Base-by-base conservation (phyloP, 2,329 filamentous ascomycete genomes). In the Zymoseptoria brevis region DNA sequence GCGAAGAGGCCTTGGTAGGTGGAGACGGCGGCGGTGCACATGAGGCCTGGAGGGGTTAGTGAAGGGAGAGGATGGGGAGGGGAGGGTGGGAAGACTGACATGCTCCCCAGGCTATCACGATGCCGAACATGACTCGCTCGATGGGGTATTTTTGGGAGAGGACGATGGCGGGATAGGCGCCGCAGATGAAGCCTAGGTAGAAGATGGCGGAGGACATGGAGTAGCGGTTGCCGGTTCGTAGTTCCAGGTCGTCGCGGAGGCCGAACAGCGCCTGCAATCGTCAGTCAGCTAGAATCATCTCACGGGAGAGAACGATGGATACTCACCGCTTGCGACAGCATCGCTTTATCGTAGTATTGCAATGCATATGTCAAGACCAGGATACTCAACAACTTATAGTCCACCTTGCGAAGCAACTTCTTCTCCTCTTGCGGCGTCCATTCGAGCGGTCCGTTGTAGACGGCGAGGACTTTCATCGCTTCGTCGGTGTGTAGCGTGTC, bases 311-410 rank as follows among this genome's bases (percentile, higher is more conserved):
- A 8, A 22, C 8, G 8, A n/a, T 16, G 8, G 16, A 8, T 24
- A 61, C 70, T 58, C 66, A 79, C 79, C 52, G 81, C 81, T 63
- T 82, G 80, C 0, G 75, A 78, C 16, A 83, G 68, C 76, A 83
- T 81, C 2, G 79, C 79, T 65, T 82, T 80, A 62, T 80, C 78
- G 51, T 79, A 79, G 58, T 79, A 80, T 62, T 79, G 77, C 19
- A 80, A 67, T 0, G 71, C 74, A 59, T 79, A 80, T 0, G 77
- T 79, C 6, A 74, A 64, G 57, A 76, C 78, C 0, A 81, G 71
- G 16, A 81, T 72, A 0, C 78, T 76, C 70, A 80, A 73, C 0
- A 81, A 67, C 26, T 71, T 71, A 64, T 72, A 72, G 64, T 80
- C 77, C 41, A 79, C 73, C 59, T 75, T 77, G 22, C 72, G 71